A percentile compares a stretch with the other conserved stretches of the same genome.
These are phyloP conservation scores for Diaporthe vexans DNA, from an alignment of 2,329 filamentous ascomycete species.

Conservation along the genomic window DNA sequence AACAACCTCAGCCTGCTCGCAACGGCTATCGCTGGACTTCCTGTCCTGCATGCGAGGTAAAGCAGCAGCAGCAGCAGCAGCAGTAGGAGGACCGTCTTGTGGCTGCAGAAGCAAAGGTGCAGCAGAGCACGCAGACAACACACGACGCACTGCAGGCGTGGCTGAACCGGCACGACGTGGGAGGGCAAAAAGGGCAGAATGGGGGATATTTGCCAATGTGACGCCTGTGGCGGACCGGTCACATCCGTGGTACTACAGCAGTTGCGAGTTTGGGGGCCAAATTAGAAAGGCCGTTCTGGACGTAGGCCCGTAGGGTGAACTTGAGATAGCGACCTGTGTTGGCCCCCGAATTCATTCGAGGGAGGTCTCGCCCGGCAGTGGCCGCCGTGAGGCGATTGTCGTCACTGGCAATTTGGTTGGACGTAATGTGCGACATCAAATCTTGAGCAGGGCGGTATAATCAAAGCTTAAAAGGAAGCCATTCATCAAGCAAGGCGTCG, in stretches of 20 bases:
- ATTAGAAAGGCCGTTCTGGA: not conserved
- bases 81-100: not conserved
- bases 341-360: conserved; percentile 5
- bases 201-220: conserved; percentile 17
- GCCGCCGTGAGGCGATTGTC: not conserved
- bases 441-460: not conserved
- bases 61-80: no score
- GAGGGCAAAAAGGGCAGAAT: conserved; percentile 25
- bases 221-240: conserved; percentile 18
- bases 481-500: conserved; percentile 11
- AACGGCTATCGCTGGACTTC: not conserved
- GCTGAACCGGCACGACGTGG: conserved; percentile 13
- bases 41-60: not conserved
- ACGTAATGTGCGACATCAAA: not conserved
- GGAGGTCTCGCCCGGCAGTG: not conserved
- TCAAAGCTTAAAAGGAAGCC: conserved; percentile 13
- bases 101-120: conserved; percentile 5
- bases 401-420: not conserved
- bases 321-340: conserved; percentile 13
- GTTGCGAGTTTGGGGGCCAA: conserved; percentile 19
- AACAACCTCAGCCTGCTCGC: conserved; percentile 10
- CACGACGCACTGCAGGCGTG: not conserved
- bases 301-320: conserved; percentile 1
- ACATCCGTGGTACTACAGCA: not conserved
- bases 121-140: not conserved